Percentiles rank a stretch among this genome's conserved stretches.
phyloP scores from a whole-genome alignment of 2,329 filamentous ascomycete genomes.

The Fusarium kyushuense region DNA sequence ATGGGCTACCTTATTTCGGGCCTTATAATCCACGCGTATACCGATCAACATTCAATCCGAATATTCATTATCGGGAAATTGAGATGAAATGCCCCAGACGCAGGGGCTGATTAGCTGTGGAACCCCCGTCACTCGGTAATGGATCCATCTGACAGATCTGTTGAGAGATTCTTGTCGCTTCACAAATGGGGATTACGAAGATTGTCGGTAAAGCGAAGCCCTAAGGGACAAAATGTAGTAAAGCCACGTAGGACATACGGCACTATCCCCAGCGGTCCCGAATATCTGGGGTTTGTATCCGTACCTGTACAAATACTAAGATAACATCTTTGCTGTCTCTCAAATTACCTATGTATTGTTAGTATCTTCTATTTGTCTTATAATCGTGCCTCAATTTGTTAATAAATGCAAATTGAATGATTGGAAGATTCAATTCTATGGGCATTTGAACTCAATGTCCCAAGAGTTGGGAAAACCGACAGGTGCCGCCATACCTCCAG shows the following conservation, averaged over 20 bases:
- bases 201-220: constrained; percentile 27
- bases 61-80: constrained; percentile 18
- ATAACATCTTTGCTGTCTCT: constrained; percentile 17
- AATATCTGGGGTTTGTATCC: constrained; percentile 25
- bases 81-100: constrained; percentile 34
- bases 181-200: constrained; percentile 6
- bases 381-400: neutral
- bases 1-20: neutral
- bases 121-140: constrained; percentile 38
- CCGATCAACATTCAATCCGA: neutral
- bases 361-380: neutral
- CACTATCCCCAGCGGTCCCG: constrained; percentile 10
- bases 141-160: constrained; percentile 38
- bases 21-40: neutral
- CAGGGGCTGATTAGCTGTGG: constrained; percentile 49
- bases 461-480: neutral
- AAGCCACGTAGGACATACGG: constrained; percentile 33
- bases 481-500: neutral
- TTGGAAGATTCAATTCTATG: neutral
- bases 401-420: neutral
- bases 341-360: neutral
- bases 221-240: constrained; percentile 29
- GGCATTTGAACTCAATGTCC: neutral
- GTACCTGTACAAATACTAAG: neutral
- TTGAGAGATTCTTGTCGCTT: constrained; percentile 33